Evolutionary conservation across 176 grass and related monocot genomes (phyloP).

Genomic region (barley (Hordeum vulgare)): MorexV3_pseudomolecules_assembly NC_058519.1:619435177-619435676

Average conservation of each 20-base stretch:
- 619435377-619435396: not conserved
- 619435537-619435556: conserved; percentile 3
- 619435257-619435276: too few species aligned
- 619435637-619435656: not conserved
- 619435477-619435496: conserved; percentile 27
- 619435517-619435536: not conserved
- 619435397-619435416: conserved; percentile 17
- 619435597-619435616: conserved; percentile 3
- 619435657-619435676: too few species aligned
- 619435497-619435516: conserved; percentile 21
- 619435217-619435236: not conserved
- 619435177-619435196: too few species aligned
- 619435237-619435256: too few species aligned
- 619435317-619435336: not conserved
- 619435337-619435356: not conserved
- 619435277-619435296: too few species aligned
- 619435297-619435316: not conserved
- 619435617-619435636: not conserved
- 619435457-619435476: conserved; percentile 27
- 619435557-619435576: not conserved
- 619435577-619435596: not conserved
- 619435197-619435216: not conserved
- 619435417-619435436: conserved; percentile 8
- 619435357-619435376: conserved; percentile 13
- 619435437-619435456: conserved; percentile 10